These are phyloP conservation scores for Sisymbrium altissimum DNA, from an alignment of 345 rosid genomes.

Conservation along the genomic window DNA sequence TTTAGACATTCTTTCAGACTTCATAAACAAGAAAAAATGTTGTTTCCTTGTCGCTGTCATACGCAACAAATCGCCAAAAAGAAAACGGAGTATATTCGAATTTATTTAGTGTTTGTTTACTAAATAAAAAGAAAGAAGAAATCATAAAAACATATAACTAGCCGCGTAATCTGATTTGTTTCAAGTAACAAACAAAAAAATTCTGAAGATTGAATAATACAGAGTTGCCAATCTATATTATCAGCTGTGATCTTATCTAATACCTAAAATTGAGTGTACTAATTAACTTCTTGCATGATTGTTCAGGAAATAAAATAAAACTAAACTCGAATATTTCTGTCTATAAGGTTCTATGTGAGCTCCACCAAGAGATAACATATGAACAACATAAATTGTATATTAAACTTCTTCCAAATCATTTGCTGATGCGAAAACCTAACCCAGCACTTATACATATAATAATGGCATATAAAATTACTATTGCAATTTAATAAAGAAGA, in stretches of 20 bases:
- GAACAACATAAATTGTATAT: neutral
- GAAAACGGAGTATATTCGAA: slow-evolving; percentile 14
- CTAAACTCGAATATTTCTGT: neutral
- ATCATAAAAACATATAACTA: neutral
- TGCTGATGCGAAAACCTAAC: slow-evolving; percentile 33
- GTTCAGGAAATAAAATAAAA: neutral
- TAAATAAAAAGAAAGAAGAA: neutral
- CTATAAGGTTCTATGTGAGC: slow-evolving; percentile 9
- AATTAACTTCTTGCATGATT: neutral
- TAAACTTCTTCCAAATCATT: slow-evolving; percentile 1
- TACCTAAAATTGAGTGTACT: neutral
- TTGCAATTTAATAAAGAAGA: neutral
- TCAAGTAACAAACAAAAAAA: neutral
- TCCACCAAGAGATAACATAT: slow-evolving; percentile 15
- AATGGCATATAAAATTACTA: neutral
- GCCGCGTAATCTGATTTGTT: neutral
- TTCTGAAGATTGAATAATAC: neutral
- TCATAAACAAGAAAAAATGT: neutral
- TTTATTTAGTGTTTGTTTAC: neutral
- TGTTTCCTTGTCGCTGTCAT: slow-evolving; percentile 24
- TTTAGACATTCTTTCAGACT: neutral
- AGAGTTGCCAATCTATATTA: neutral
- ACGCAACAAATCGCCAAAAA: slow-evolving; percentile 16
- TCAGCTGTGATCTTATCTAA: neutral
- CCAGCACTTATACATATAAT: slow-evolving; percentile 9